Conservation (phyloP, 805 yeast genomes). For the Suhomyces emberorum region DNA sequence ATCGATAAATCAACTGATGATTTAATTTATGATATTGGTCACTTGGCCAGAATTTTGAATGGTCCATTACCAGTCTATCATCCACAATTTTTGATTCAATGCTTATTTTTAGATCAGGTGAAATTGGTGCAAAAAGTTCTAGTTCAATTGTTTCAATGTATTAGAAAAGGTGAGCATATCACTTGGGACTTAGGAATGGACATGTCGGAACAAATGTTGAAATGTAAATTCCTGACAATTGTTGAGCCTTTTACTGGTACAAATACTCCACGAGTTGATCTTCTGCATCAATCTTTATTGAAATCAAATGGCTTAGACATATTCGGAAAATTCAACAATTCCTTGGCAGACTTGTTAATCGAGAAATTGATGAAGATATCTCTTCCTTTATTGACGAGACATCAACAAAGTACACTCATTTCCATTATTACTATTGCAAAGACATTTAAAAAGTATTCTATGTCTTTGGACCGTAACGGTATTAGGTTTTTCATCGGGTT, state of each 20-base stretch:
- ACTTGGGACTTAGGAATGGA: constrained; percentile 34
- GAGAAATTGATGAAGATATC: constrained; percentile 62
- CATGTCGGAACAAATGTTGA: constrained; percentile 16
- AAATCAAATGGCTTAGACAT: constrained; percentile 2
- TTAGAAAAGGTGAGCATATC: constrained; percentile 40
- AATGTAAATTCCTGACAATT: constrained; percentile 2
- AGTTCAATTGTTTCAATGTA: constrained; percentile 45
- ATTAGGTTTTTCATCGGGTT: constrained; percentile 67
- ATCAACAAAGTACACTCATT: constrained; percentile 81
- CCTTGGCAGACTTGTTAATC: constrained; percentile 46
- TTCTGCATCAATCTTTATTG: background rate
- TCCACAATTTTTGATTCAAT: constrained; percentile 82
- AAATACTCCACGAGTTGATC: constrained; percentile 1
- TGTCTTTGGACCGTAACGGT: constrained; percentile 61
- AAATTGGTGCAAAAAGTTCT: constrained; percentile 56
- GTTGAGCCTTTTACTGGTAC: constrained; percentile 1
- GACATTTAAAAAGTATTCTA: constrained; percentile 46
- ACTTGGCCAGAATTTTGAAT: constrained; percentile 71
- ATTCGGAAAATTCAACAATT: constrained; percentile 31
- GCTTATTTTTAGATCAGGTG: constrained; percentile 59
- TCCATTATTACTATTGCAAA: constrained; percentile 64
- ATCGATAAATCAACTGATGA: constrained; percentile 12
- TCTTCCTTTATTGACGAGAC: constrained; percentile 80
- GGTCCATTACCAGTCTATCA: constrained; percentile 90
- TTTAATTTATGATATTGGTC: constrained; percentile 48